phyloP scores from a whole-genome alignment of 805 yeast species.

The Cyberlindnera mycetangii region DNA sequence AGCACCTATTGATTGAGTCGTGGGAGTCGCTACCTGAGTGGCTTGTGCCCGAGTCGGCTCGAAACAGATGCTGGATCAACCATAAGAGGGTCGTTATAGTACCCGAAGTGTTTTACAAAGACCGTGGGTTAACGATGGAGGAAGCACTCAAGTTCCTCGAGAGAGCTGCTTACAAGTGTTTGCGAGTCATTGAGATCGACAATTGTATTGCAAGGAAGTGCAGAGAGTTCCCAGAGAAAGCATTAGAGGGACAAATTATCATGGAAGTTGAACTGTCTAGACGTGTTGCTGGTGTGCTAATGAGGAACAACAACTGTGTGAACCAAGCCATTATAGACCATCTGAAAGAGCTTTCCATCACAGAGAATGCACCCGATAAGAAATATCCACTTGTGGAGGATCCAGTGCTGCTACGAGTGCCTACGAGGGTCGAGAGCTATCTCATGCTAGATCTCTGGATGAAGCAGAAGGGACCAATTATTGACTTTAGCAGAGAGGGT shows the following conservation, averaged over 20 bases:
- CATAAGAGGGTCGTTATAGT: constrained; percentile 38
- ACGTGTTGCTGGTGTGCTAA: constrained; percentile 19
- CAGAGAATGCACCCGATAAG: background rate
- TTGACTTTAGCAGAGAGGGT: background rate
- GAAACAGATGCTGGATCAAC: constrained; percentile 53
- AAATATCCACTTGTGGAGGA: background rate
- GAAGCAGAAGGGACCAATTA: background rate
- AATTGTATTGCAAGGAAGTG: constrained; percentile 19
- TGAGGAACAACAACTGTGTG: constrained; percentile 9
- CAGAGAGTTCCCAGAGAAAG: constrained; percentile 29
- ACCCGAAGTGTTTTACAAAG: constrained; percentile 35
- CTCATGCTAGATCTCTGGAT: constrained; percentile 16
- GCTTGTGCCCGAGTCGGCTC: constrained; percentile 43
- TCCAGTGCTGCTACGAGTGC: constrained; percentile 19
- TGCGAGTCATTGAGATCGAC: constrained; percentile 26
- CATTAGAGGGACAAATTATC: constrained; percentile 26
- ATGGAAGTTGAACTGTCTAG: constrained; percentile 18
- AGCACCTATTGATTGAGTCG: constrained; percentile 49
- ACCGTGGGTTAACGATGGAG: constrained; percentile 33
- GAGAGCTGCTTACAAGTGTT: constrained; percentile 35
- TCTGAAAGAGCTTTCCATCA: constrained; percentile 10
- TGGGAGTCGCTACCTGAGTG: constrained; percentile 46
- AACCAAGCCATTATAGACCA: constrained; percentile 10
- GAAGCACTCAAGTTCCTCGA: constrained; percentile 42
- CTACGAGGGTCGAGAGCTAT: constrained; percentile 21